These are phyloP conservation scores for Trichocomaceae sp. DNA, from an alignment of 2,329 filamentous ascomycete species.

Conservation along the genomic window DNA sequence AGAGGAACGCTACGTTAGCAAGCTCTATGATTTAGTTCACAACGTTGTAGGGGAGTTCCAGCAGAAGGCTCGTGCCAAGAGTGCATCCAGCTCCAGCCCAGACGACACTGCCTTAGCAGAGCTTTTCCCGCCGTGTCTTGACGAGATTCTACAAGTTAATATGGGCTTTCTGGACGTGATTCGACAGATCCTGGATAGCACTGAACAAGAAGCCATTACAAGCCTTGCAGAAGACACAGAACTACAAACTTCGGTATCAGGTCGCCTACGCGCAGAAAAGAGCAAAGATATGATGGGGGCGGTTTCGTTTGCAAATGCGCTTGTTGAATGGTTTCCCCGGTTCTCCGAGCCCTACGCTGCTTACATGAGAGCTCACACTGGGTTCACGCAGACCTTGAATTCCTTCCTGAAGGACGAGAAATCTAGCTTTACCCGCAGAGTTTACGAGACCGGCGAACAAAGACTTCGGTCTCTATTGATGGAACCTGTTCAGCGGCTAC, in stretches of 20 bases:
- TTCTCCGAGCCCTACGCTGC: conserved; percentile 88
- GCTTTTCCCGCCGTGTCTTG: conserved; percentile 74
- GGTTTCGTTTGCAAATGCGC: conserved; percentile 67
- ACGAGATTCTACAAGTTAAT: conserved; percentile 75
- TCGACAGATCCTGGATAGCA: conserved; percentile 69
- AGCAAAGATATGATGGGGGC: conserved; percentile 69
- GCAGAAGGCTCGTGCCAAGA: conserved; percentile 56
- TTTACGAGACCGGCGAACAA: conserved; percentile 83
- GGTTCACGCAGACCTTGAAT: conserved; percentile 75
- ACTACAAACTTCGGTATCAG: conserved; percentile 42
- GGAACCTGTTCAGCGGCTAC: conserved; percentile 89
- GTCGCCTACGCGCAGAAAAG: conserved; percentile 41
- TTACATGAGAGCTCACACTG: conserved; percentile 84
- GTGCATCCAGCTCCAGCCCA: conserved; percentile 60
- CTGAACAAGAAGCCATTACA: conserved; percentile 69
- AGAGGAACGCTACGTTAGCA: conserved; percentile 86
- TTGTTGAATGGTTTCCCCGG: conserved; percentile 86
- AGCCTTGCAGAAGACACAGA: conserved; percentile 61
- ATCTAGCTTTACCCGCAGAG: conserved; percentile 73
- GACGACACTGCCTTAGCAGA: conserved; percentile 64
- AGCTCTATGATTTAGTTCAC: conserved; percentile 75
- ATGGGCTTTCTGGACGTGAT: conserved; percentile 71
- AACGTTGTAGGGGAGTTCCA: conserved; percentile 76
- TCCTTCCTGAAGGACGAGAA: conserved; percentile 67
- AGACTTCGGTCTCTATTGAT: conserved; percentile 84